Percentiles rank a stretch among this genome's conserved stretches.
Evolutionary conservation across 2,329 filamentous ascomycete species (phyloP).

Genomic region (Septoria petroselini): DNA sequence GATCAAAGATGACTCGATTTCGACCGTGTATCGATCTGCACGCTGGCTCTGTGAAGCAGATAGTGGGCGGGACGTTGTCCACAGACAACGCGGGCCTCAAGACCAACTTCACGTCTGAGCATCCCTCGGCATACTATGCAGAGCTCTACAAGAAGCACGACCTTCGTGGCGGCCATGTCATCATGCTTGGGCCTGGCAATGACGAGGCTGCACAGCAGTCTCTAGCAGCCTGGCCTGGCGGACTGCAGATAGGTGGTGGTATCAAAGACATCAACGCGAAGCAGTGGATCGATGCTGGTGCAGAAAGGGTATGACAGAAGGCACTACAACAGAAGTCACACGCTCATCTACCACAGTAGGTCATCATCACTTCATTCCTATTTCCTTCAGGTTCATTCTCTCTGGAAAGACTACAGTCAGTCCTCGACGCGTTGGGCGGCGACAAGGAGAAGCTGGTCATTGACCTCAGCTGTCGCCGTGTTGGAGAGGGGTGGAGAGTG

Average conservation of each 20-base stretch:
- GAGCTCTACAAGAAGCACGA: slow-evolving; percentile 72
- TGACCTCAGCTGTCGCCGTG: slow-evolving; percentile 84
- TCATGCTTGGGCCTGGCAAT: slow-evolving; percentile 92
- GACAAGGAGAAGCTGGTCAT: slow-evolving; percentile 83
- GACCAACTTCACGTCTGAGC: slow-evolving; percentile 88
- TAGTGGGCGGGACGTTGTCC: slow-evolving; percentile 88
- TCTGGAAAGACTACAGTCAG: slow-evolving; percentile 67
- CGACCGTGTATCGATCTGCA: slow-evolving; percentile 96
- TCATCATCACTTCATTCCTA: slow-evolving; percentile 94
- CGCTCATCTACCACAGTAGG: slow-evolving; percentile 54
- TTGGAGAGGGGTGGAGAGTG: slow-evolving; percentile 81
- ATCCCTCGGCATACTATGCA: slow-evolving; percentile 78
- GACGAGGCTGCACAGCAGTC: slow-evolving; percentile 75
- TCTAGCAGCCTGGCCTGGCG: slow-evolving; percentile 71
- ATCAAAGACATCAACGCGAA: slow-evolving; percentile 81
- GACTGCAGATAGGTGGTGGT: slow-evolving; percentile 89
- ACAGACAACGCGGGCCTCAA: slow-evolving; percentile 54
- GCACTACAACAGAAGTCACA: slow-evolving; percentile 6
- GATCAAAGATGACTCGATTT: slow-evolving; percentile 75
- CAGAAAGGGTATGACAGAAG: slow-evolving; percentile 69
- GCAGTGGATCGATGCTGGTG: slow-evolving; percentile 82
- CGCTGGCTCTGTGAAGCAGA: slow-evolving; percentile 96
- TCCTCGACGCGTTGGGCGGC: slow-evolving; percentile 68
- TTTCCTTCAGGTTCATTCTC: slow-evolving; percentile 84
- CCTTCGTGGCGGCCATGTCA: slow-evolving; percentile 82